A percentile compares a stretch with the other conserved stretches of the same genome.
These are phyloP conservation scores for Coniosporium tulheliwenetii DNA, from an alignment of 2,329 filamentous ascomycete genomes.

Conservation along the genomic window DNA sequence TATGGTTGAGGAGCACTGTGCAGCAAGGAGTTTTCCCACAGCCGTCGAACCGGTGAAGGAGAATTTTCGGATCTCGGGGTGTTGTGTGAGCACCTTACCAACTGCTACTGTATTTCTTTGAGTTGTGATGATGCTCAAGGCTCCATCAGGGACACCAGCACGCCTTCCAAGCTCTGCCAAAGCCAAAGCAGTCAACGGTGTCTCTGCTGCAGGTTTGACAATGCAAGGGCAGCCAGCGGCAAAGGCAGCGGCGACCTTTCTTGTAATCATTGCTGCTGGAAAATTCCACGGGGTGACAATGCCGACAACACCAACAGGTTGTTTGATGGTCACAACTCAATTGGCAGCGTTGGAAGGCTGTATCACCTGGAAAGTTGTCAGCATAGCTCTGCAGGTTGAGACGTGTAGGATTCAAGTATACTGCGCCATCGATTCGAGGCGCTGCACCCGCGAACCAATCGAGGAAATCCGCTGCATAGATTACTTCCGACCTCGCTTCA, in stretches of 20 bases:
- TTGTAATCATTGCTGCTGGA: constrained; percentile 19
- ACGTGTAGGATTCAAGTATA: too few relatives aligned
- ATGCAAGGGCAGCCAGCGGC: constrained; percentile 18
- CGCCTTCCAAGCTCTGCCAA: constrained; percentile 11
- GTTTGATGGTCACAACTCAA: constrained; percentile 10
- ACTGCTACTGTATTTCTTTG: too few relatives aligned
- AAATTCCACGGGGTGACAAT: constrained; percentile 15
- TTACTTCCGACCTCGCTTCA: constrained; percentile 15
- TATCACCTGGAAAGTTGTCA: too few relatives aligned
- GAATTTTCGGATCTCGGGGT: constrained; percentile 15
- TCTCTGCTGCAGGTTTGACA: constrained; percentile 15
- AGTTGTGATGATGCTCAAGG: constrained; percentile 12
- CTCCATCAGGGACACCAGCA: constrained; percentile 13
- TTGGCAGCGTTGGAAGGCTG: too few relatives aligned
- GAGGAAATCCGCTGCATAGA: constrained; percentile 14
- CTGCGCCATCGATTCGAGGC: too few relatives aligned
- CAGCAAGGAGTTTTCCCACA: constrained; percentile 14
- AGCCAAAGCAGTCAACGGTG: constrained; percentile 13
- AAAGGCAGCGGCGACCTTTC: constrained; percentile 15
- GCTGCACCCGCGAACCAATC: constrained; percentile 18
- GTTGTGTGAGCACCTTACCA: too few relatives aligned
- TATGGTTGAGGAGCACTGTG: constrained; percentile 9
- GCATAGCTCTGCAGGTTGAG: too few relatives aligned
- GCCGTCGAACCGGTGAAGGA: constrained; percentile 15
- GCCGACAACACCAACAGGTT: constrained; percentile 13